Evolutionary conservation across 139 green algal genomes (phyloP), one percentile per base, ranked within the genome.

Genomic region (Pleodorina starrii): DNA sequence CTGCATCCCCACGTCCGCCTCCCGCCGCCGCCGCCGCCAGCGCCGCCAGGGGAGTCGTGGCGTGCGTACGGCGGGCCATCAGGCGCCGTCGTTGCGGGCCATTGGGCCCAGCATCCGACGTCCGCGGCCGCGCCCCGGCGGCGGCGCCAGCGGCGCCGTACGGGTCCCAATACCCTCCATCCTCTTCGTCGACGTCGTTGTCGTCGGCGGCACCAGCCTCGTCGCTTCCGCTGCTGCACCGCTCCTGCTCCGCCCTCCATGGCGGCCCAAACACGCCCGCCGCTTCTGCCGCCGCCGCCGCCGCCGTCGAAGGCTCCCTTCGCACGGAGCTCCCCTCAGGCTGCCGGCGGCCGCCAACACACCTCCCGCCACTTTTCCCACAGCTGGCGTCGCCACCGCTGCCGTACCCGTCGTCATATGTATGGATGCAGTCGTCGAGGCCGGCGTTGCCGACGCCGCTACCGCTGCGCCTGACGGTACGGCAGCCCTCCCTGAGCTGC

Each of bases 1-100:
- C n/a, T n/a, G n/a, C n/a, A n/a, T n/a, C n/a, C n/a, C n/a, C n/a
- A n/a, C n/a, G n/a, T n/a, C n/a, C n/a, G n/a, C n/a, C 54, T 25
- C 25, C 29, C 6, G 29, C 71, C 71, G 71, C 71, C 71, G 71
- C 71, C 71, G 71, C 71, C 71, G 71, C 71, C 35, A 3, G n/a
- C 21, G 63, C 27, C 16, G 21, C 63, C 32, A 23, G 21, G 32
- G 11, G 48, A 12, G 48, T 57, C 12, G 63, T 21, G 5, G 73
- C 73, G 16, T 80, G 74, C 74, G 74, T 82, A 54, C 74, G 44
- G 27, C 74, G 74, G 10, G 27, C 74, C 74, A 63, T 38, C 29
- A 82, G 12, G 12, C 74, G 74, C 10, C 74, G 74, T 1, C 74
- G 74, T 46, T 32, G 72, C 9, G 16, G 42, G 1, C 42, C 72